These are phyloP conservation scores for Fraxinus paxiana DNA, from an alignment of 305 asterid genomes.

Conservation along the genomic window DNA sequence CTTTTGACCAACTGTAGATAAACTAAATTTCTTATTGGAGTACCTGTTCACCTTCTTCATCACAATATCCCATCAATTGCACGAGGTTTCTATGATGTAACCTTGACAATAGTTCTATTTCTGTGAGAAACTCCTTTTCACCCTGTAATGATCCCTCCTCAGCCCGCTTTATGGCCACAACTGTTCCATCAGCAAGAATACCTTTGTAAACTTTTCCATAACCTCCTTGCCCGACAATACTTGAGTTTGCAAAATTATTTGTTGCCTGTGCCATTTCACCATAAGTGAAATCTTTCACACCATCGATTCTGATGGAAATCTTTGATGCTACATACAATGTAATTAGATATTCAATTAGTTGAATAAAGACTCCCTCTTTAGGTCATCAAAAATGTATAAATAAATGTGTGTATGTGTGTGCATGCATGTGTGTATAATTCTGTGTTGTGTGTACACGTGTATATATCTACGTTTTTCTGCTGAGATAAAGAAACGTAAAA, in stretches of 20 bases:
- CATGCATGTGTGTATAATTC: background rate
- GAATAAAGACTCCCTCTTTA: background rate
- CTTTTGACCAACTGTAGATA: background rate
- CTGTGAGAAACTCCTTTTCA: slow-evolving; percentile 91
- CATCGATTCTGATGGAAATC: slow-evolving; percentile 75
- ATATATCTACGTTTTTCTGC: background rate
- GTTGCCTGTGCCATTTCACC: slow-evolving; percentile 72
- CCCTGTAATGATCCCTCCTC: slow-evolving; percentile 92
- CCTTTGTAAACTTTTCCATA: slow-evolving; percentile 90
- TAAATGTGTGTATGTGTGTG: background rate
- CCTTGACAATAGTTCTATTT: slow-evolving; percentile 81
- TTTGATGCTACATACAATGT: slow-evolving; percentile 54
- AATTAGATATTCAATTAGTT: slow-evolving; percentile 13
- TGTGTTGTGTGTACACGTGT: background rate
- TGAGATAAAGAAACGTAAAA: background rate
- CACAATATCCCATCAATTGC: slow-evolving; percentile 81
- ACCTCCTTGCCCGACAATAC: slow-evolving; percentile 85
- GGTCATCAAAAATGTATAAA: background rate
- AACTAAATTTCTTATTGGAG: slow-evolving; percentile 2
- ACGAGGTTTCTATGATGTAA: slow-evolving; percentile 90
- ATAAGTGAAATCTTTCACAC: slow-evolving; percentile 71
- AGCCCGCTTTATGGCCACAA: slow-evolving; percentile 92
- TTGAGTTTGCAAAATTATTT: slow-evolving; percentile 46
- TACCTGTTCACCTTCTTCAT: slow-evolving; percentile 96
- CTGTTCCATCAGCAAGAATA: slow-evolving; percentile 63